These are phyloP conservation scores for Cryphonectria radicalis DNA, from an alignment of 2,329 filamentous ascomycete genomes.

Conservation along the genomic window DNA sequence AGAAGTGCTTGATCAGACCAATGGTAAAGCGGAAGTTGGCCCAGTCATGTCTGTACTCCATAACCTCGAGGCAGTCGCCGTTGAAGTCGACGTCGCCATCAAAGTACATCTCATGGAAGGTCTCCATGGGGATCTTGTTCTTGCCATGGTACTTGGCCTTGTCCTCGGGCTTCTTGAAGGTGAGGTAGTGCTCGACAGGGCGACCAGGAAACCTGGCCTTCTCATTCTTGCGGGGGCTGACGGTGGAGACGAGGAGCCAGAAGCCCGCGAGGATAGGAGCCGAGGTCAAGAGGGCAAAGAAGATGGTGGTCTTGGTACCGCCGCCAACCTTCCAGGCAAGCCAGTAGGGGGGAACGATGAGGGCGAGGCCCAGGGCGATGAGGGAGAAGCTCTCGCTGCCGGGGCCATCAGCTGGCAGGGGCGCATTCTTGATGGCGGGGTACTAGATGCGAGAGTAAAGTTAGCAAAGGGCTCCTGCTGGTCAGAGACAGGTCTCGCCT, in stretches of 20 bases:
- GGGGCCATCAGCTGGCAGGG: slow-evolving; percentile 86
- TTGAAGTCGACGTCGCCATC: slow-evolving; percentile 94
- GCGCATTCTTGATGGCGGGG: slow-evolving; percentile 89
- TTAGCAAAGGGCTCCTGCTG: slow-evolving; percentile 13
- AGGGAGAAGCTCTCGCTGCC: slow-evolving; percentile 90
- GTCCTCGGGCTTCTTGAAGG: slow-evolving; percentile 71
- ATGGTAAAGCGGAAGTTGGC: slow-evolving; percentile 90
- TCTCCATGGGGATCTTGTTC: slow-evolving; percentile 86
- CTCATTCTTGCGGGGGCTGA: slow-evolving; percentile 89
- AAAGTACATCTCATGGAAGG: slow-evolving; percentile 98
- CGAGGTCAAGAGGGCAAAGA: slow-evolving; percentile 79
- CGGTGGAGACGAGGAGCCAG: slow-evolving; percentile 79
- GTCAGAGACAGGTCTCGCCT: neutral
- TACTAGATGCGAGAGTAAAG: slow-evolving; percentile 57
- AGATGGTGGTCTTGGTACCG: slow-evolving; percentile 83
- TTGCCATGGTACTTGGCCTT: slow-evolving; percentile 72
- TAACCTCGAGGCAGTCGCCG: slow-evolving; percentile 82
- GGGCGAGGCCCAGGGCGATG: slow-evolving; percentile 69
- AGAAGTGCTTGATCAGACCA: slow-evolving; percentile 83
- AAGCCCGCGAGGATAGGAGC: slow-evolving; percentile 80
- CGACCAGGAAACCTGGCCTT: slow-evolving; percentile 86
- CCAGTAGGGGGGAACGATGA: slow-evolving; percentile 76
- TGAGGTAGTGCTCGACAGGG: slow-evolving; percentile 88
- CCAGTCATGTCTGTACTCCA: slow-evolving; percentile 98
- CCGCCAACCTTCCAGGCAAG: slow-evolving; percentile 82